Evolutionary conservation across 441 rosid species (phyloP).

Genomic region (Melastoma candidum): DNA sequence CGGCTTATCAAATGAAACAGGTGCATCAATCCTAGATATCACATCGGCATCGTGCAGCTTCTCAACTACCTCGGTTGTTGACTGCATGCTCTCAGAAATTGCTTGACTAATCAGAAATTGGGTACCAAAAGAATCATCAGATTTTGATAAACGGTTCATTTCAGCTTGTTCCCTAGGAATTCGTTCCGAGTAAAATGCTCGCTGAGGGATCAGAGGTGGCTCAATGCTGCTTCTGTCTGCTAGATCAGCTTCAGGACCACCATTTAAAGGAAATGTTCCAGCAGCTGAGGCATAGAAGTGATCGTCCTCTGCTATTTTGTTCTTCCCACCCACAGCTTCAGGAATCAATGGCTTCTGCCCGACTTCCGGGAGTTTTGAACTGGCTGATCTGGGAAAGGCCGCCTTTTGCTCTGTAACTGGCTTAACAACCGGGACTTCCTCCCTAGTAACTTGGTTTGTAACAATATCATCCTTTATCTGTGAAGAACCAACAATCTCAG

Average conservation of each 20-base stretch:
- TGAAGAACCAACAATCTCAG: slow-evolving; percentile 26
- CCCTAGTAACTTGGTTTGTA: slow-evolving; percentile 30
- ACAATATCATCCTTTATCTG: slow-evolving; percentile 26
- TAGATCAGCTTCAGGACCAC: slow-evolving; percentile 31
- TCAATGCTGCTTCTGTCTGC: slow-evolving; percentile 27
- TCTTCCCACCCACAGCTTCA: slow-evolving; percentile 34
- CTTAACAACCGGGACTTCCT: slow-evolving; percentile 31
- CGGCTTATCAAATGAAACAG: slow-evolving; percentile 30
- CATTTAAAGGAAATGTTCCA: slow-evolving; percentile 28
- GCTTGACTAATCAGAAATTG: slow-evolving; percentile 49
- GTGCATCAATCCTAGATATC: slow-evolving; percentile 36
- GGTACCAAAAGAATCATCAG: slow-evolving; percentile 60
- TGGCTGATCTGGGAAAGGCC: slow-evolving; percentile 27
- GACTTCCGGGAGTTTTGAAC: slow-evolving; percentile 34
- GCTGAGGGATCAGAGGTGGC: slow-evolving; percentile 42
- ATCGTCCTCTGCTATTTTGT: slow-evolving; percentile 30
- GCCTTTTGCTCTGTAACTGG: slow-evolving; percentile 29
- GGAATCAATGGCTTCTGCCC: slow-evolving; percentile 23
- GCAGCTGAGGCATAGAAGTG: slow-evolving; percentile 24
- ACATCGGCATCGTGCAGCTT: slow-evolving; percentile 32
- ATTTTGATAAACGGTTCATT: slow-evolving; percentile 55
- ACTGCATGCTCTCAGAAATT: slow-evolving; percentile 34
- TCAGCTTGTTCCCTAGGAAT: slow-evolving; percentile 57
- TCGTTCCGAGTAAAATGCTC: slow-evolving; percentile 53
- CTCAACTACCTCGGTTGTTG: slow-evolving; percentile 40